Base-by-base conservation (phyloP, 1,284 basidiomycete genomes). In the Pseudozyma flocculosa region DNA sequence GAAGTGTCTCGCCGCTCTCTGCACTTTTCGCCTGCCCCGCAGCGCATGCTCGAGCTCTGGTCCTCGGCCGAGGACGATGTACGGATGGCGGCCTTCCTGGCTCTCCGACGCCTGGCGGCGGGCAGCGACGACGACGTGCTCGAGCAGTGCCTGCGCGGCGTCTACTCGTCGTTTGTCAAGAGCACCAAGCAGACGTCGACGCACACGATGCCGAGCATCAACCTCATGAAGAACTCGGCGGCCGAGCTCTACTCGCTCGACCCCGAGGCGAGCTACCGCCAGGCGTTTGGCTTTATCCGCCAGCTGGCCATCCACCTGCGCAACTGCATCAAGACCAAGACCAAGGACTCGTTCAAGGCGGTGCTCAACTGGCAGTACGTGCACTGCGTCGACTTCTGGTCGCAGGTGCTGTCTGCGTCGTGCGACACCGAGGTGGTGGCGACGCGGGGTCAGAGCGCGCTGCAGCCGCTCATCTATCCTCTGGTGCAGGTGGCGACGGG, bases 181-280 rank as follows among this genome's bases (percentile, higher is more conserved):
- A 87, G 87, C 10, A 87, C 86, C 52, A 90, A 91, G 76, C 85
- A 86, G 18, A 95, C 92, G 4, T 89, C 84, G 46, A 83, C 86
- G 2, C 87, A 95, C 80, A 93, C 88, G 1, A 82, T 98, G 14
- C 92, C 93, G n/a, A 86, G 88, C 4, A 89, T 98, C 79, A 95
- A 90, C 73, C 81, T 98, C 39, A 95, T 97, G 91, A 99, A 99
- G 80, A 97, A 98, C 80, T 90, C 92, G 2, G 93, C 93, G 0
- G 88, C 88, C 0, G 92, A 95, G 78, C 82, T 98, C 2, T 99
- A 89, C 81, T 87, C 87, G 63, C 80, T 93, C 45, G 72, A 79
- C 53, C 82, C 84, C 11, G 79, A 83, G 3, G 84, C 89, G 14
- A 77, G 79, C 3, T 98, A 98, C 80, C 92, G 93, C 68, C 92